Conservation (phyloP, 2,329 filamentous ascomycete species). For the Phialophora verrucosa region DNA sequence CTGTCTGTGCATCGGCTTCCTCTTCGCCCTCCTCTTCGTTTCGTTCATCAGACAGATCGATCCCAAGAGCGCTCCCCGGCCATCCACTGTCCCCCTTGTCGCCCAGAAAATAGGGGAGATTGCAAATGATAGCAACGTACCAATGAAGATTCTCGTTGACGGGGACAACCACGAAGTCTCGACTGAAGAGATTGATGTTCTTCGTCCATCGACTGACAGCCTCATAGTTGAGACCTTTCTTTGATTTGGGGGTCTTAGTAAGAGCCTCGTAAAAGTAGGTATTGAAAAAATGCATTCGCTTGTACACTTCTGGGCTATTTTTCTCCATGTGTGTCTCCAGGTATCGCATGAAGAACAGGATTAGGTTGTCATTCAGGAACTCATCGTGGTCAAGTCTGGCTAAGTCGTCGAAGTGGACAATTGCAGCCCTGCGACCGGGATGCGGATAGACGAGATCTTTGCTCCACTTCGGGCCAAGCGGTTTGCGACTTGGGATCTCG, state of each 20-base stretch:
- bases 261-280: conserved; percentile 84
- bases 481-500: conserved; percentile 22
- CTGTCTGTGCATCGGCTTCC: conserved; percentile 6
- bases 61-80: conserved; percentile 9
- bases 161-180: conserved; percentile 88
- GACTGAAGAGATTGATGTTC: conserved; percentile 80
- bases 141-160: conserved; percentile 89
- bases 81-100: conserved; percentile 31
- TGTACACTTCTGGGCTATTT: conserved; percentile 60
- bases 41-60: conserved; percentile 9
- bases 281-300: conserved; percentile 84
- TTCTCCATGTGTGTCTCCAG: conserved; percentile 67
- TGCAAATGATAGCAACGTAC: conserved; percentile 96
- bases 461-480: conserved; percentile 39
- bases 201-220: conserved; percentile 87
- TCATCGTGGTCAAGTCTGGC: conserved; percentile 79
- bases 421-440: conserved; percentile 54
- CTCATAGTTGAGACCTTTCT: conserved; percentile 74
- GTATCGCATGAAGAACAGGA: conserved; percentile 83
- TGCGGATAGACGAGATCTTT: conserved; percentile 53
- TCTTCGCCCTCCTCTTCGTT: conserved; percentile 12
- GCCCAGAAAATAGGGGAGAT: conserved; percentile 56
- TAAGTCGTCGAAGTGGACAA: conserved; percentile 57
- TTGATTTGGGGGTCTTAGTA: conserved; percentile 62
- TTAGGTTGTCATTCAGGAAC: conserved; percentile 90